Conservation (phyloP, 2,329 filamentous ascomycete species). For the Pyricularia sp. region DNA sequence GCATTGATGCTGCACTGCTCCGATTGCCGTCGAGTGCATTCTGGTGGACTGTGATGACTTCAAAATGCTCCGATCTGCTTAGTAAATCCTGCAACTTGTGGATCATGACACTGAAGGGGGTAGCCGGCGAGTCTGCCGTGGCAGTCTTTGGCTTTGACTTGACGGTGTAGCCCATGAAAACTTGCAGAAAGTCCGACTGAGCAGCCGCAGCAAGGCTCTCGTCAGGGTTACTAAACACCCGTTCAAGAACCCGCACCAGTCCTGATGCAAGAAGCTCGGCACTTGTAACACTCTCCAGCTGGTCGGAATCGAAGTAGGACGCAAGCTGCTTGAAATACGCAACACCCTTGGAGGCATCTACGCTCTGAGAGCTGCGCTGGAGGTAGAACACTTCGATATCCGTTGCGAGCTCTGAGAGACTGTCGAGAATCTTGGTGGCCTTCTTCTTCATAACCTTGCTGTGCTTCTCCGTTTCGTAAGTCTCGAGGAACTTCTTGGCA, state of each 20-base stretch:
- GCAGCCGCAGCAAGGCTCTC: slow-evolving; percentile 50
- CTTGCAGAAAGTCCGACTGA: slow-evolving; percentile 72
- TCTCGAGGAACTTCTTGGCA: slow-evolving; percentile 72
- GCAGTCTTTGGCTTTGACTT: slow-evolving; percentile 52
- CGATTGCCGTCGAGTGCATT: slow-evolving; percentile 83
- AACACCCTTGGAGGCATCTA: slow-evolving; percentile 38
- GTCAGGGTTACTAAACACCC: slow-evolving; percentile 64
- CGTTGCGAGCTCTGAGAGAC: slow-evolving; percentile 56
- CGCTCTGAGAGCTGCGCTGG: slow-evolving; percentile 31
- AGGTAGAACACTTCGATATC: slow-evolving; percentile 64
- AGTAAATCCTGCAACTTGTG: slow-evolving; percentile 92
- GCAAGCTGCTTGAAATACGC: slow-evolving; percentile 64
- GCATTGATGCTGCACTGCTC: slow-evolving; percentile 86
- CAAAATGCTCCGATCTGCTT: slow-evolving; percentile 94
- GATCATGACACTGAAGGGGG: slow-evolving; percentile 80
- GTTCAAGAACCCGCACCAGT: slow-evolving; percentile 70
- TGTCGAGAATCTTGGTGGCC: slow-evolving; percentile 60
- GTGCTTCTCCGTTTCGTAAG: slow-evolving; percentile 64
- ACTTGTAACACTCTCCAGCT: slow-evolving; percentile 86
- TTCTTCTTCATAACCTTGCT: slow-evolving; percentile 65
- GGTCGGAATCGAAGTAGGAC: slow-evolving; percentile 75
- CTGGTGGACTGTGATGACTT: slow-evolving; percentile 89
- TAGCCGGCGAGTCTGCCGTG: slow-evolving; percentile 56
- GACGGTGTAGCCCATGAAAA: slow-evolving; percentile 73
- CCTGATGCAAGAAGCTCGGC: slow-evolving; percentile 86